Conservation (phyloP, 2,329 filamentous ascomycete species). For the Periconia sp. region DNA sequence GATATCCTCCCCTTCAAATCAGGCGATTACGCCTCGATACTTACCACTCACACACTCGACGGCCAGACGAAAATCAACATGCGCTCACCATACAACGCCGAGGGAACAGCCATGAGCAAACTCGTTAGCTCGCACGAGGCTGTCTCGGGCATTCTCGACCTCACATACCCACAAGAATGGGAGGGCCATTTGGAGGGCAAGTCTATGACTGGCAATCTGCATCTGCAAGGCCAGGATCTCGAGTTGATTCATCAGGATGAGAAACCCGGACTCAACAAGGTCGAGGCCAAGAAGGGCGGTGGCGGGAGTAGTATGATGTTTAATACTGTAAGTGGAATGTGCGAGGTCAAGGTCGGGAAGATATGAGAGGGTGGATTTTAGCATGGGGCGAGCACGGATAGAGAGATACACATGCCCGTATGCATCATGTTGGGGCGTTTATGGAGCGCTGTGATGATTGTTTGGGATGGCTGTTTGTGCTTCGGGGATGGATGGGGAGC, state of each 20-base stretch:
- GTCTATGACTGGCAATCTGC: constrained; percentile 45
- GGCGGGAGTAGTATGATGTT: constrained; percentile 43
- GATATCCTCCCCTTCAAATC: constrained; percentile 45
- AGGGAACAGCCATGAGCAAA: constrained; percentile 28
- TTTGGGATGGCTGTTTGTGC: no score
- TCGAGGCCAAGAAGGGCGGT: constrained; percentile 49
- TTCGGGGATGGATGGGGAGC: no score
- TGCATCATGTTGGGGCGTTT: no score
- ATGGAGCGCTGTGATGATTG: constrained; percentile 3
- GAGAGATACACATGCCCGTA: no score
- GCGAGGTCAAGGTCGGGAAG: constrained; percentile 40
- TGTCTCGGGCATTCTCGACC: constrained; percentile 39
- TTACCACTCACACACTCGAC: constrained; percentile 43
- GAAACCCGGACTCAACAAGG: constrained; percentile 35
- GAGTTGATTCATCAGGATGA: constrained; percentile 37
- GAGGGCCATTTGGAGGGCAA: constrained; percentile 47
- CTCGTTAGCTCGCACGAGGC: constrained; percentile 45
- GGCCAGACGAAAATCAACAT: constrained; percentile 44
- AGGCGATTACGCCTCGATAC: constrained; percentile 29
- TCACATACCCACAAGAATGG: constrained; percentile 52
- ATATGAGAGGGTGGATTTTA: no score
- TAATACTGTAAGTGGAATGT: constrained; percentile 37
- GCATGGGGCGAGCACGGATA: not conserved
- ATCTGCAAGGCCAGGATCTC: constrained; percentile 47
- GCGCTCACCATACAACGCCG: constrained; percentile 36